phyloP scores from a whole-genome alignment of 306 rosid species.

The Citrullus mucosospermus region DNA sequence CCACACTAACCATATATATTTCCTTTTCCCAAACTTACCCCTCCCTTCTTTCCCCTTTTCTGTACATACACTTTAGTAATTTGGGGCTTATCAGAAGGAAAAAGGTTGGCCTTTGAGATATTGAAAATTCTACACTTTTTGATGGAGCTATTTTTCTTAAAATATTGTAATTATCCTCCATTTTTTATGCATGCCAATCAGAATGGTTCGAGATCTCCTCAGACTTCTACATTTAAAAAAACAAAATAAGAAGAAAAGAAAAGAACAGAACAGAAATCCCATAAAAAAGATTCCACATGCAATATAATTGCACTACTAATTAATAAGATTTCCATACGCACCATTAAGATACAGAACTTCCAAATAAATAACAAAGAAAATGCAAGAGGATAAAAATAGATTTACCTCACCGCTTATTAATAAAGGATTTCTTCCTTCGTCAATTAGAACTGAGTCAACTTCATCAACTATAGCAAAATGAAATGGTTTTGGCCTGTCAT shows the following conservation, averaged over 20 bases:
- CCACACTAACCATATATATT: too few relatives aligned
- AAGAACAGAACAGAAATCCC: neutral
- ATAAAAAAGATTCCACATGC: neutral
- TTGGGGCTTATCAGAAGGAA: too few relatives aligned
- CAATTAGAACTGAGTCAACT: constrained; percentile 91
- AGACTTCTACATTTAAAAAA: neutral
- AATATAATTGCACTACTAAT: constrained; percentile 1
- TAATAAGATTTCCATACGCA: neutral
- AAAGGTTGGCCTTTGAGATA: neutral
- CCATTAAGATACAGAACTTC: constrained; percentile 9
- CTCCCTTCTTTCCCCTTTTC: too few relatives aligned
- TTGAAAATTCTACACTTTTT: neutral
- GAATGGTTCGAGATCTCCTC: neutral
- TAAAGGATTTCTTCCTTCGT: constrained; percentile 96
- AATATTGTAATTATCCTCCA: neutral
- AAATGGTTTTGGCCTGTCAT: constrained; percentile 87
- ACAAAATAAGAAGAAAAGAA: neutral
- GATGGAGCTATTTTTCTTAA: neutral
- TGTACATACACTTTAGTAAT: too few relatives aligned
- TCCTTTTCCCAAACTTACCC: too few relatives aligned
- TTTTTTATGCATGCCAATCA: neutral
- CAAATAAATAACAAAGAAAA: constrained; percentile 1
- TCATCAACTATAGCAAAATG: constrained; percentile 97
- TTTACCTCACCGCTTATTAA: constrained; percentile 91
- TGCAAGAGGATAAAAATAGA: neutral